phyloP scores from a whole-genome alignment of 495 filamentous ascomycete species.

The Aspergillus panamensis region DNA sequence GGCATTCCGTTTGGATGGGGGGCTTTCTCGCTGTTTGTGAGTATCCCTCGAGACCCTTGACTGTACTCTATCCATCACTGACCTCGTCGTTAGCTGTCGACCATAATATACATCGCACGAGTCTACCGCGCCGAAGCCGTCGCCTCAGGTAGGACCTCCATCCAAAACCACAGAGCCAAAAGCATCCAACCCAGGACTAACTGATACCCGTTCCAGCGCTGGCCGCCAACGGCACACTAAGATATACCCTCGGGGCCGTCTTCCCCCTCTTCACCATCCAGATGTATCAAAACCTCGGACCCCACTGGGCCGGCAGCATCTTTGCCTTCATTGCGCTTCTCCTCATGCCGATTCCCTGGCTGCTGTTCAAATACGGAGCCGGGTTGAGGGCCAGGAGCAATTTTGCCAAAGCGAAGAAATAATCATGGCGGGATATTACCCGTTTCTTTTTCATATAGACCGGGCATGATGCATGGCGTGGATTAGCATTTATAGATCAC shows the following conservation, averaged over 20 bases:
- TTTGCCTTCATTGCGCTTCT: conserved; percentile 12
- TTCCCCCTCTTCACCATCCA: conserved; percentile 1
- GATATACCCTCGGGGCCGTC: not conserved
- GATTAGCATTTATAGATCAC: not conserved
- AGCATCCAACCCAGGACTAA: not conserved
- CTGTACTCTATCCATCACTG: not conserved
- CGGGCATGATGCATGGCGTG: not conserved
- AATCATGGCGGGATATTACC: too few relatives aligned
- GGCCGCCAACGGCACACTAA: not conserved
- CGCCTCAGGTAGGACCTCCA: not conserved
- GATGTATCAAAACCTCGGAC: not conserved
- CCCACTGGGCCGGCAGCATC: conserved; percentile 16
- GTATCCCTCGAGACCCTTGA: not conserved
- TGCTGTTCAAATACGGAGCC: not conserved
- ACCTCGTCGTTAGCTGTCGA: not conserved
- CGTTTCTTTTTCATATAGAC: too few relatives aligned
- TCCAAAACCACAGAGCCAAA: not conserved
- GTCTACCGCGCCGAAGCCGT: conserved; percentile 6
- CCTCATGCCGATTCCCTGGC: conserved; percentile 1
- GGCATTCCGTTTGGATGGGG: conserved; percentile 11
- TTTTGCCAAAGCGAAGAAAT: not conserved
- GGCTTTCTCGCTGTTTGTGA: conserved; percentile 10
- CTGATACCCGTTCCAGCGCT: not conserved
- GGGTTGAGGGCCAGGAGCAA: not conserved
- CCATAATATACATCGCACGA: conserved; percentile 3